Base-by-base conservation (phyloP, 495 filamentous ascomycete genomes). In the Opeltia flavorubescens region DNA sequence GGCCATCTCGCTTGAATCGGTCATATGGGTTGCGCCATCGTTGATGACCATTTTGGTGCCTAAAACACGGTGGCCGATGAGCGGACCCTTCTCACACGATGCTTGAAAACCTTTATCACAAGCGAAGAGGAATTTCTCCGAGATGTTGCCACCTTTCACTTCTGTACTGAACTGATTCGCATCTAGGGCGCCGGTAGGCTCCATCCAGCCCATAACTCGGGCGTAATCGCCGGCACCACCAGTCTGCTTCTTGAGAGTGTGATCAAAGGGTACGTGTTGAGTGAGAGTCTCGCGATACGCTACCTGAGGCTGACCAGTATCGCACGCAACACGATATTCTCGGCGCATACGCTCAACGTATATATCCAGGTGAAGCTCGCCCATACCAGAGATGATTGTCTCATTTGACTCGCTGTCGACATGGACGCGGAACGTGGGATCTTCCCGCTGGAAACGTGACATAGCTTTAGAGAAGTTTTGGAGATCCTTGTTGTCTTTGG, bases 341-440 rank as follows among this genome's bases (percentile, higher is more conserved):
- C 93, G 83, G 45, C 86, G 84, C 78, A 99, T 93, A 55, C 93
- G 89, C 69, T 99, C 93, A 31, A 96, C 78, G 68, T 99, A 99
- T 62, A 99, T 94, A 54, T 89, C 85, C 21, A 99, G 75, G 64
- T 99, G 93, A 49, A 99, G 64, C 62, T 99, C 93, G 51, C 93
- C 93, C 93, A 99, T 99, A 42, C 93, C 93, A 35, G 84, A 89
- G 62, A 99, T 96, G 62, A 99, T 91, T 40, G 89, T 95, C 68
- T 99, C 84, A 52, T 89, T 78, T 53, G 77, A 83, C 67, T 99
- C 93, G 29, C 70, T 66, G 57, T 99, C 93, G 57, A 93, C 85
- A 50, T 83, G 81, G 35, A 96, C 86, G 35, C 93, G 78, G 77
- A 99, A 99, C 20, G 93, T 99, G 8, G 93, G 93, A 54, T 99